These are phyloP conservation scores for Spathaspora arborariae DNA, from an alignment of 805 yeast species.

Conservation along the genomic window DNA sequence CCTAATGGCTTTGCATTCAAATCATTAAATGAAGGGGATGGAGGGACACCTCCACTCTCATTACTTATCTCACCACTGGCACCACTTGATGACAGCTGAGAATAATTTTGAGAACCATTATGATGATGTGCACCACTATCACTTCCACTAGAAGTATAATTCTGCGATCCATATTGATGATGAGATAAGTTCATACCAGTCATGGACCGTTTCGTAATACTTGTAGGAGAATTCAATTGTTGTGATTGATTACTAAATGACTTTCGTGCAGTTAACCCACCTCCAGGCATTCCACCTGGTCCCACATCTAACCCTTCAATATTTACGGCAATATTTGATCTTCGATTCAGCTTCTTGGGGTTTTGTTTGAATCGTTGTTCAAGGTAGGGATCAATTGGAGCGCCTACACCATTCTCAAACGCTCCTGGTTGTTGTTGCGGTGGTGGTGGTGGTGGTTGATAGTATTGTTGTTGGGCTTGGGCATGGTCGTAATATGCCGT, in stretches of 20 bases:
- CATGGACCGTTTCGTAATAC: conserved; percentile 6
- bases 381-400: conserved; percentile 23
- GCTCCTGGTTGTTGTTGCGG: conserved; percentile 9
- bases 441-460: conserved; percentile 9
- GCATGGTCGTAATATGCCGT: conserved; percentile 9
- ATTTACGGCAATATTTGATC: conserved; percentile 33
- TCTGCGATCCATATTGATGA: conserved; percentile 3
- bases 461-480: conserved; percentile 6
- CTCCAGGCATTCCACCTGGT: conserved; percentile 43
- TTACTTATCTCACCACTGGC: conserved; percentile 11
- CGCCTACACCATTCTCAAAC: conserved; percentile 11
- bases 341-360: conserved; percentile 27
- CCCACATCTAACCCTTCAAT: conserved; percentile 39
- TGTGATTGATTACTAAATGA: conserved; percentile 6
- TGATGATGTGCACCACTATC: not conserved
- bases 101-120: conserved; percentile 15
- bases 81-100: conserved; percentile 15
- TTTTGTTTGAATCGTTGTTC: conserved; percentile 20
- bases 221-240: conserved; percentile 1
- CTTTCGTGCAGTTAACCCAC: conserved; percentile 6
- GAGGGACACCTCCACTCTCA: not conserved
- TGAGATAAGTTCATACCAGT: not conserved
- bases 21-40: conserved; percentile 9
- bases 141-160: not conserved
- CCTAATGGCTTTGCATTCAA: conserved; percentile 29